These are phyloP conservation scores for Colletotrichum graminicola DNA, from an alignment of 2,329 filamentous ascomycete species.

Conservation along the genomic window DNA sequence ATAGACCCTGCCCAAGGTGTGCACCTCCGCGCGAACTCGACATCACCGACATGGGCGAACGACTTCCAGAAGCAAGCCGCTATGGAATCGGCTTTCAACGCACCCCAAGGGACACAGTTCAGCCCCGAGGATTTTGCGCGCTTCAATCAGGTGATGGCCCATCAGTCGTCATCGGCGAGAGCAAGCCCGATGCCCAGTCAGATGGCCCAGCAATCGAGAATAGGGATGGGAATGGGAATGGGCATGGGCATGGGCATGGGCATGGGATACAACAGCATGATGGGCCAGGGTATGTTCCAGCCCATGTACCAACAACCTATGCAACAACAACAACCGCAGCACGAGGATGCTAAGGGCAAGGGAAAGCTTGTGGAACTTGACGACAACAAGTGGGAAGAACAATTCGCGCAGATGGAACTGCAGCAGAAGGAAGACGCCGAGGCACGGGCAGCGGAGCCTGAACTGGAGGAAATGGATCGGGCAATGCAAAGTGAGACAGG, in stretches of 20 bases:
- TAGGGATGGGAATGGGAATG: constrained; percentile 65
- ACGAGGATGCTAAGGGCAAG: constrained; percentile 78
- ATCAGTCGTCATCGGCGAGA: constrained; percentile 64
- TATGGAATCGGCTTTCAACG: constrained; percentile 79
- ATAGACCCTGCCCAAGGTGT: constrained; percentile 63
- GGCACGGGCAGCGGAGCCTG: constrained; percentile 76
- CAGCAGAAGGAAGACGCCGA: constrained; percentile 68
- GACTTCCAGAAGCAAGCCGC: constrained; percentile 70
- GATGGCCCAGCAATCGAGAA: constrained; percentile 56
- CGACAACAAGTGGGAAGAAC: constrained; percentile 94
- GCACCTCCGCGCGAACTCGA: constrained; percentile 65
- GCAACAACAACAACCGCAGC: constrained; percentile 61
- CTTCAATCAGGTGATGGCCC: constrained; percentile 82
- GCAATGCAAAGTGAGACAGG: constrained; percentile 76
- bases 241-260: constrained; percentile 65
- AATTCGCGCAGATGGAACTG: constrained; percentile 90
- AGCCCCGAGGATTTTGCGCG: constrained; percentile 87
- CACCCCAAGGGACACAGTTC: constrained; percentile 72
- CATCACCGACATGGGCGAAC: constrained; percentile 67
- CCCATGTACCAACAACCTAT: constrained; percentile 60
- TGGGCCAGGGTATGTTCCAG: constrained; percentile 67
- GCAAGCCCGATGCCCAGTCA: constrained; percentile 70
- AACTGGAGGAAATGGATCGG: constrained; percentile 88
- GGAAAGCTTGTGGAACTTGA: constrained; percentile 95
- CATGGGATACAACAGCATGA: constrained; percentile 69